Evolutionary conservation across 805 yeast species (phyloP), one percentile per base, ranked within the genome.

Genomic region (Candida coquimbonensis): DNA sequence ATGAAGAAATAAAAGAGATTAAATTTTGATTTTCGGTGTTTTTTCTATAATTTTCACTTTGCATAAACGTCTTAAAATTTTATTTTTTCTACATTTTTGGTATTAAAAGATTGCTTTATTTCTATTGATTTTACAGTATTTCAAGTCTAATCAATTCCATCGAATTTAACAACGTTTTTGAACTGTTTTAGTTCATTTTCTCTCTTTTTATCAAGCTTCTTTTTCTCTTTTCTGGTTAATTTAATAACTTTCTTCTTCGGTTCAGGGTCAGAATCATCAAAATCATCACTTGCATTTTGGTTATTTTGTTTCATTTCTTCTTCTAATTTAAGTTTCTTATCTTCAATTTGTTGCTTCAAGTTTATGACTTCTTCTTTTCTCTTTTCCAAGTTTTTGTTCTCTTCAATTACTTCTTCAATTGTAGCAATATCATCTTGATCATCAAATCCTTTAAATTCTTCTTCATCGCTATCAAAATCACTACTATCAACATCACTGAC

Each of bases 171-270:
- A 29, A 29, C 31, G 31, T 29, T 29, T 11, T 29, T 29, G 31
- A 29, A 29, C 13, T 29, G 31, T 29, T 29, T 29, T 8, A 29
- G 7, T 29, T 29, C 31, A 44, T 75, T 77, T 39, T 66, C 63
- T 38, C 27, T 55, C 49, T 11, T 57, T 42, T 33, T 49, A 39
- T 39, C 46, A 51, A 32, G 21, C 57, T 35, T 59, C 58, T 34
- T 56, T 49, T 11, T 56, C 41, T 35, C 31, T 11, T 13, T 29
- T 29, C 13, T 29, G 13, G 14, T 29, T 29, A 29, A 9, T 29
- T 29, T 29, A 9, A 29, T 9, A 29, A 29, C 31, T 29, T 29
- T 29, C 31, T 29, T 29, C 31, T 9, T 29, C 12, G 31, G 31
- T 29, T 29, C 31, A 29, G 31, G 31, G 12, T 29, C 31, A 9